Conservation (phyloP, 257 asterid species). For the Henckelia pumila region DNA sequence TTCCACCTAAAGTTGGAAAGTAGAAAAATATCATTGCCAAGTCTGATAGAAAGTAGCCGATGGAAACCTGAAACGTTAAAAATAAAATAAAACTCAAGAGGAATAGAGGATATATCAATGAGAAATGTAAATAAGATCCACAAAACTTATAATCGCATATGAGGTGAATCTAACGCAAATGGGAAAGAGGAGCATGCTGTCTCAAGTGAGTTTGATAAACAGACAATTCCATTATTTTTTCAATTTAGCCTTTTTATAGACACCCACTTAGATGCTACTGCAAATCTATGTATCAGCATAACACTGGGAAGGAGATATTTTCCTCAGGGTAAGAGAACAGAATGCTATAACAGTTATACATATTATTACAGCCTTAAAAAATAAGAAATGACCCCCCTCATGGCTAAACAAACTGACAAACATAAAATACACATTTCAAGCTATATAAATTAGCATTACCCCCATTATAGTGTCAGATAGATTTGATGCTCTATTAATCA, state of each 20-base stretch:
- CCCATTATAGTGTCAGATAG: constrained; percentile 73
- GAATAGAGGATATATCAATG: background rate
- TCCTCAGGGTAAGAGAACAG: constrained; percentile 13
- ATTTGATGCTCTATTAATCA: constrained; percentile 52
- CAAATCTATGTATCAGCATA: background rate
- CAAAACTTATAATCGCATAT: background rate
- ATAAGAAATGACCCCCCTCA: background rate
- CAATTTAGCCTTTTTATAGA: background rate
- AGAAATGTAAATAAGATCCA: background rate
- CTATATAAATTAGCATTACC: constrained; percentile 38
- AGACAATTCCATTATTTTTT: background rate
- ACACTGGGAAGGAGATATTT: background rate
- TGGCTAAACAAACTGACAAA: background rate
- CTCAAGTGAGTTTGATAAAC: background rate
- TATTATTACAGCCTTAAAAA: background rate
- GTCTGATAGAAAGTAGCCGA: constrained; percentile 84
- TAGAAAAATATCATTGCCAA: constrained; percentile 63
- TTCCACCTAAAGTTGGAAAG: constrained; percentile 82
- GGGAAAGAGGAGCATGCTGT: constrained; percentile 1
- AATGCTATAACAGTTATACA: background rate
- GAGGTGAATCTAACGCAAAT: too few species aligned
- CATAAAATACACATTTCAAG: constrained; percentile 8
- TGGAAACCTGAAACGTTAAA: constrained; percentile 62
- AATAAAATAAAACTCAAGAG: background rate
- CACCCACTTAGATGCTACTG: background rate